phyloP scores from a whole-genome alignment of 2,329 filamentous ascomycete genomes.

The Thelonectria blattea region DNA sequence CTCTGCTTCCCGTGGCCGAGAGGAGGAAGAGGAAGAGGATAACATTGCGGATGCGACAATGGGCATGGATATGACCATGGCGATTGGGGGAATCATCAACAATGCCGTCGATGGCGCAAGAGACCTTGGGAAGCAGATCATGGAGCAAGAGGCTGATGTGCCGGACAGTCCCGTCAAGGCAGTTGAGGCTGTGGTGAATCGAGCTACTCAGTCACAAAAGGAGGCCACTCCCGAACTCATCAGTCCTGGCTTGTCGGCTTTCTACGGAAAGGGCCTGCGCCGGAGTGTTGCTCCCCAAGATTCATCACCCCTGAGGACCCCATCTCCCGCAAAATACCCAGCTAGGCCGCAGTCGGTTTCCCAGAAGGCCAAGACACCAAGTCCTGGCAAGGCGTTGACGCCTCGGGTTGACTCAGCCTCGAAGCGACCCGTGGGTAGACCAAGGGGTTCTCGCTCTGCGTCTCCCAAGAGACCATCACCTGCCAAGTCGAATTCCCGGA shows the following conservation, averaged over 20 bases:
- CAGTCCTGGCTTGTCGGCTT: conserved; percentile 62
- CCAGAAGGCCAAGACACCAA: conserved; percentile 33
- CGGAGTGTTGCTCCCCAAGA: conserved; percentile 53
- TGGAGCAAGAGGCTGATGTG: conserved; percentile 63
- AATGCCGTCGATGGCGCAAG: conserved; percentile 40
- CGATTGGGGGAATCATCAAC: conserved; percentile 66
- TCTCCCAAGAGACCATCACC: conserved; percentile 29
- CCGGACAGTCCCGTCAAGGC: conserved; percentile 53
- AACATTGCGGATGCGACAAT: conserved; percentile 43
- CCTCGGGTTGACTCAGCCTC: conserved; percentile 29
- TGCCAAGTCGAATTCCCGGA: conserved; percentile 28
- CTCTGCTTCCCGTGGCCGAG: conserved; percentile 38
- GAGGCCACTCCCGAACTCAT: conserved; percentile 42
- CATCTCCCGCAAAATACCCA: conserved; percentile 34
- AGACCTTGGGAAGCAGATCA: conserved; percentile 57
- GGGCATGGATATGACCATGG: conserved; percentile 72
- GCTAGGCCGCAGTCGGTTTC: conserved; percentile 28
- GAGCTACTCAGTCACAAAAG: conserved; percentile 42
- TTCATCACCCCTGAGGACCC: conserved; percentile 46
- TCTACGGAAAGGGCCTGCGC: conserved; percentile 56
- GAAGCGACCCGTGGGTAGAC: conserved; percentile 23
- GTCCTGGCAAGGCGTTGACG: conserved; percentile 34
- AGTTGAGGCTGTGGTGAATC: conserved; percentile 37
- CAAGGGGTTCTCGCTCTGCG: conserved; percentile 24
- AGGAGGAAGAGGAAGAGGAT: conserved; percentile 41